Conservation (phyloP, 2,329 filamentous ascomycete species). For the Xylariales sp. region DNA sequence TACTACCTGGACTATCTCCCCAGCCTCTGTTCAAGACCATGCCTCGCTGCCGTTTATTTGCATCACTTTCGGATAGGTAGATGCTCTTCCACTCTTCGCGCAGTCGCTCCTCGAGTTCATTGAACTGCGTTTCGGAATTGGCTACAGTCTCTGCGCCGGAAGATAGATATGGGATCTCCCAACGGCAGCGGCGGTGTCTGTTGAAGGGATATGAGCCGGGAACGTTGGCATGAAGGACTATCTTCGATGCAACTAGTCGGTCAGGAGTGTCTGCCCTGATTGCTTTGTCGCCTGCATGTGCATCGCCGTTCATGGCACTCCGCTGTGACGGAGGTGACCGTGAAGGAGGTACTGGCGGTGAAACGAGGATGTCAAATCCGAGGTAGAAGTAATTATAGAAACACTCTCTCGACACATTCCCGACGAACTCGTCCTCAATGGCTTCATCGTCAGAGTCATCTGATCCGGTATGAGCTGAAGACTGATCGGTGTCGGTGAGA, state of each 20-base stretch:
- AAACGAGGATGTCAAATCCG: conserved; percentile 91
- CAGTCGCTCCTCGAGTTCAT: conserved; percentile 65
- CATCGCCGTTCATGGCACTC: conserved; percentile 17
- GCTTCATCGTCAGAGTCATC: conserved; percentile 63
- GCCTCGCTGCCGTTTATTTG: conserved; percentile 52
- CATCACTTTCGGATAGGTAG: conserved; percentile 52
- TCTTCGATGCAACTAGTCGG: conserved; percentile 78
- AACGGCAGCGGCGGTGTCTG: conserved; percentile 81
- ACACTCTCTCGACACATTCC: conserved; percentile 62
- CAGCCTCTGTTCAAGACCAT: conserved; percentile 91
- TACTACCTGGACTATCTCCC: conserved; percentile 88
- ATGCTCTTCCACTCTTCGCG: conserved; percentile 65
- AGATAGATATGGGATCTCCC: conserved; percentile 66
- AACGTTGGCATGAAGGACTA: conserved; percentile 92
- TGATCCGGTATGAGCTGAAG: conserved; percentile 65
- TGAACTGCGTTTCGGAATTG: conserved; percentile 74
- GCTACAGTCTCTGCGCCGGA: conserved; percentile 36
- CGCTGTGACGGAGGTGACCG: conserved; percentile 52
- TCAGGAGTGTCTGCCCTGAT: conserved; percentile 46
- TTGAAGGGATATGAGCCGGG: conserved; percentile 97
- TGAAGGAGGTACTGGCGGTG: conserved; percentile 63
- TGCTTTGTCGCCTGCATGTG: conserved; percentile 22
- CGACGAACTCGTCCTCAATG: conserved; percentile 50
- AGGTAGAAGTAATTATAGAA: conserved; percentile 98
- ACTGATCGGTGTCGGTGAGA: conserved; percentile 68